Conservation (phyloP, 306 rosid species). For the Dryas drummondii region DNA sequence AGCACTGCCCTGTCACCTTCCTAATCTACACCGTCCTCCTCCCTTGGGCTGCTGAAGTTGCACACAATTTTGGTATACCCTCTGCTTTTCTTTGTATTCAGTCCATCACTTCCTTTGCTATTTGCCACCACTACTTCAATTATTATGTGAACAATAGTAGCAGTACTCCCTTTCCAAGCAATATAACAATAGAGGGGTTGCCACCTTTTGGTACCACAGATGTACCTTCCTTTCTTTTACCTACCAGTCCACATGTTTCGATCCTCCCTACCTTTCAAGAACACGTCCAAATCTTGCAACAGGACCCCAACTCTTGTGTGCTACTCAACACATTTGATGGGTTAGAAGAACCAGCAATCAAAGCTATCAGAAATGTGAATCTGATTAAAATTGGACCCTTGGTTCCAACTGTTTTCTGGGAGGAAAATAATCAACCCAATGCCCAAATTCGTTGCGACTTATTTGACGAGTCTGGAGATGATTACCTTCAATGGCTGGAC, state of each 20-base stretch:
- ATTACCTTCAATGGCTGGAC: constrained; percentile 52
- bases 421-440: constrained; percentile 20
- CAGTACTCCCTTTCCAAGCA: background rate
- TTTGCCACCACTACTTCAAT: constrained; percentile 17
- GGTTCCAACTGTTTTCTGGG: constrained; percentile 47
- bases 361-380: constrained; percentile 7
- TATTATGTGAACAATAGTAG: background rate
- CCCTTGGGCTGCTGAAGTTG: constrained; percentile 31
- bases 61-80: constrained; percentile 18
- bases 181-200: constrained; percentile 6
- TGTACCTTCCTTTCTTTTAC: constrained; percentile 16
- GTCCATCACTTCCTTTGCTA: constrained; percentile 15
- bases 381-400: constrained; percentile 57
- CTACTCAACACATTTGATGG: constrained; percentile 31
- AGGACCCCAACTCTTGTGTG: constrained; percentile 2
- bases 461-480: background rate
- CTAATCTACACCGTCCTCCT: constrained; percentile 23
- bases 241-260: constrained; percentile 6
- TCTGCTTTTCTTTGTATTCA: constrained; percentile 23
- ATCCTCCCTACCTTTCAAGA: constrained; percentile 5
- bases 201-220: constrained; percentile 11
- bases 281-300: constrained; percentile 16
- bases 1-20: constrained; percentile 23
- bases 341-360: constrained; percentile 27
- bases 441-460: constrained; percentile 45